Percentiles rank a stretch among this genome's conserved stretches.
phyloP scores from a whole-genome alignment of 2,329 filamentous ascomycete genomes.

The Ilyonectria destructans region DNA sequence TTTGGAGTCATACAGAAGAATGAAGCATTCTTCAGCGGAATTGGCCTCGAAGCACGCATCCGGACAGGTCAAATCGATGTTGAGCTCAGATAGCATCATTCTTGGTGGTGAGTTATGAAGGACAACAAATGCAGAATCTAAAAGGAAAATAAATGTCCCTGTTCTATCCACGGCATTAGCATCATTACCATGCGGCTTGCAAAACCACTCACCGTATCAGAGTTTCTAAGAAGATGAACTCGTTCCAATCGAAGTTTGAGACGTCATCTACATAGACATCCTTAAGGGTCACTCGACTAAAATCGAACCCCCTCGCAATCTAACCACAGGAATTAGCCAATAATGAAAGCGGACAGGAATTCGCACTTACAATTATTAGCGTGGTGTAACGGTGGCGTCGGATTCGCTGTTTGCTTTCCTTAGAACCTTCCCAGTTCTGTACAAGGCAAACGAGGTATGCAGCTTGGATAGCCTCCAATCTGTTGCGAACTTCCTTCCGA shows the following conservation, averaged over 20 bases:
- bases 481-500: neutral
- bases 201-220: neutral
- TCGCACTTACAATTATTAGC: neutral
- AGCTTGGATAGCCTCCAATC: slow-evolving; percentile 15
- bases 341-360: neutral
- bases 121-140: slow-evolving; percentile 9
- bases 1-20: neutral
- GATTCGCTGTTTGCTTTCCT: slow-evolving; percentile 1
- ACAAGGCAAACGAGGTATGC: slow-evolving; percentile 5
- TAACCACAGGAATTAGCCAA: neutral
- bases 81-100: slow-evolving; percentile 10
- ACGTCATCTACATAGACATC: neutral
- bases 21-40: slow-evolving; percentile 15
- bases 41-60: slow-evolving; percentile 14
- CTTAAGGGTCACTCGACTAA: neutral
- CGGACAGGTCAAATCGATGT: slow-evolving; percentile 11
- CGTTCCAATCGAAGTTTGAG: neutral
- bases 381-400: slow-evolving; percentile 11
- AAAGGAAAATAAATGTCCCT: slow-evolving; percentile 13
- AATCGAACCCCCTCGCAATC: slow-evolving; percentile 9
- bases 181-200: no score
- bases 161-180: neutral
- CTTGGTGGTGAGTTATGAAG: slow-evolving; percentile 16
- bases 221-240: slow-evolving; percentile 5
- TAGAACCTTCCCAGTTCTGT: slow-evolving; percentile 20